Evolutionary conservation across 345 rosid genomes (phyloP), one percentile per base, ranked within the genome.

Genomic region (Salix caprea): DNA sequence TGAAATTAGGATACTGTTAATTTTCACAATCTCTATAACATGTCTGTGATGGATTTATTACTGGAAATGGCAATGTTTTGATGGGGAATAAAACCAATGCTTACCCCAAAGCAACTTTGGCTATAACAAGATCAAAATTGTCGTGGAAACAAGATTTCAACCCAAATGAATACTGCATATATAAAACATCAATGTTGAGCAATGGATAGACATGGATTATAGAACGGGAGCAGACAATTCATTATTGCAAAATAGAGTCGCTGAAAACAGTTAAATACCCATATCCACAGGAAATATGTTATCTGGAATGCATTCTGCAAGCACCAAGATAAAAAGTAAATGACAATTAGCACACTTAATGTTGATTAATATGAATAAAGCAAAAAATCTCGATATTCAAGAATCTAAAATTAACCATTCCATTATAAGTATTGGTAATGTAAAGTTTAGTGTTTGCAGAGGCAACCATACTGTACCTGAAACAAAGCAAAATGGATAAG

Each of bases 231-330:
- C 7, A 42, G 40, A 30, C 24, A 5, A 21, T 62, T 4, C 21
- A 26, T 6, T 65, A n/a, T 52, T 26, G 12, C 67, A 60, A 19
- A 19, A 32, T 32, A 34, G 18, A 48, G 68, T 26, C 1, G 40
- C 37, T 26, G 52, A 72, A 79, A 72, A 67, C 67, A 74, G 75
- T 69, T 28, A 46, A 56, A 82, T 89, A 94, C 99, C 99, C 89
- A 92, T 70, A 94, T 89, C 99, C 98, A 96, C 24, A 92, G 76
- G 91, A 93, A 94, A 77, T 94, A 96, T 1, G 99, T 96, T 78
- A 96, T 94, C 85, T 94, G 98, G 86, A 96, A 94, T 8, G 98
- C 99, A 34, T 92, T 96, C 99, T 96, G 95, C 89, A 87, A 28
- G 16, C 5, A 15, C 39, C 24, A 67, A 39, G 21, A 48, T 32